Conservation (phyloP, 140 eudicot genomes). For the Cichorium intybus region DNA sequence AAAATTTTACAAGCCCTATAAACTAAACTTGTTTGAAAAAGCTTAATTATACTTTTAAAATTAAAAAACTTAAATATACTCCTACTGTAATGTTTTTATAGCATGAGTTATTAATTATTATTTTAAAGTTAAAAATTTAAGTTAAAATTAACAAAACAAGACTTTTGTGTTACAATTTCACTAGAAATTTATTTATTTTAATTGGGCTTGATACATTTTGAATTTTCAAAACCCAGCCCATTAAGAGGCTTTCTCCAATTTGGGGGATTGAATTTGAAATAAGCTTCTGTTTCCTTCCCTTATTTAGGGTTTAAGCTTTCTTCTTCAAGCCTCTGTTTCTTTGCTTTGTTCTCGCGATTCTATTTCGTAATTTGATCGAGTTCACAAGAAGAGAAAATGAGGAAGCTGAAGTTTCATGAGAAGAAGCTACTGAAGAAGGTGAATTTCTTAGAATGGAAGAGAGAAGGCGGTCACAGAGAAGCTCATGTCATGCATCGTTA, state of each 20-base stretch:
- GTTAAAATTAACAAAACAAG: too few species aligned
- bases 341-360: not conserved
- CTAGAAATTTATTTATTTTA: too few species aligned
- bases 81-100: too few species aligned
- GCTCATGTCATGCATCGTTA: slow-evolving; percentile 71
- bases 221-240: not conserved
- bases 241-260: not conserved
- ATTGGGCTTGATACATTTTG: not conserved
- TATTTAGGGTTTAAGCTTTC: not conserved
- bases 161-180: too few species aligned
- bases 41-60: too few species aligned
- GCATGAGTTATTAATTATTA: too few species aligned
- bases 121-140: too few species aligned
- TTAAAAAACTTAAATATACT: too few species aligned
- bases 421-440: slow-evolving; percentile 75
- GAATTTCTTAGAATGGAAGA: slow-evolving; percentile 81
- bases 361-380: not conserved
- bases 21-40: too few species aligned
- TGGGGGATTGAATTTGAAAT: too few species aligned
- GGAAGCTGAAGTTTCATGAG: slow-evolving; percentile 87
- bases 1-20: too few species aligned
- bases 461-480: slow-evolving; percentile 99
- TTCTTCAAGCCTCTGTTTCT: not conserved
- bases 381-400: slow-evolving; percentile 38
- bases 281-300: too few species aligned